These are phyloP conservation scores for Scheffersomyces coipomensis DNA, from an alignment of 805 yeast genomes.

Conservation along the genomic window DNA sequence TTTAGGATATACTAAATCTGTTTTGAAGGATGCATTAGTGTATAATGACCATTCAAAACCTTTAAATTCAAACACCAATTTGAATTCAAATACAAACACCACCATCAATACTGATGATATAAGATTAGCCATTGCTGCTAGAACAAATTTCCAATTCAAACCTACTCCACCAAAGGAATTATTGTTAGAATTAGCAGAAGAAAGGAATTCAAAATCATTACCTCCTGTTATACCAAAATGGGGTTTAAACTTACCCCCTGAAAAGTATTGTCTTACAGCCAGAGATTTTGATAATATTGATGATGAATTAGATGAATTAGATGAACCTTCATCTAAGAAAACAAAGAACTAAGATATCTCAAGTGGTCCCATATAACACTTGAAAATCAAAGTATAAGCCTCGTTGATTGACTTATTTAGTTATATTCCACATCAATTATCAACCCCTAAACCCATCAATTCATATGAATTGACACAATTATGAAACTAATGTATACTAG, in stretches of 20 bases:
- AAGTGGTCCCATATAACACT: no score
- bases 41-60: slow-evolving; percentile 79
- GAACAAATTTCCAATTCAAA: slow-evolving; percentile 94
- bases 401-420: no score
- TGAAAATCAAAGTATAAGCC: no score
- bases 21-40: slow-evolving; percentile 83
- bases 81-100: slow-evolving; percentile 38
- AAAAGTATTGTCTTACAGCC: slow-evolving; percentile 90
- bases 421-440: no score
- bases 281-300: slow-evolving; percentile 59
- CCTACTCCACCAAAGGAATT: slow-evolving; percentile 93
- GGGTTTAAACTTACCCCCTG: slow-evolving; percentile 96
- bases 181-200: slow-evolving; percentile 85
- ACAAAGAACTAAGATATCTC: slow-evolving; percentile 3
- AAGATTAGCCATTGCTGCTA: slow-evolving; percentile 86
- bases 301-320: slow-evolving; percentile 22
- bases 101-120: slow-evolving; percentile 84
- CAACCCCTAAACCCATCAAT: no score
- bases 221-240: slow-evolving; percentile 90
- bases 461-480: no score
- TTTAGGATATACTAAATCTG: slow-evolving; percentile 70
- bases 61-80: slow-evolving; percentile 23
- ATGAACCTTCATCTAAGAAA: slow-evolving; percentile 7
- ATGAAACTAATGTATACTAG: no score
- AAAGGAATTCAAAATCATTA: slow-evolving; percentile 81